phyloP scores from a whole-genome alignment of 2,329 filamentous ascomycete species.

The Coniochaeta sp. region DNA sequence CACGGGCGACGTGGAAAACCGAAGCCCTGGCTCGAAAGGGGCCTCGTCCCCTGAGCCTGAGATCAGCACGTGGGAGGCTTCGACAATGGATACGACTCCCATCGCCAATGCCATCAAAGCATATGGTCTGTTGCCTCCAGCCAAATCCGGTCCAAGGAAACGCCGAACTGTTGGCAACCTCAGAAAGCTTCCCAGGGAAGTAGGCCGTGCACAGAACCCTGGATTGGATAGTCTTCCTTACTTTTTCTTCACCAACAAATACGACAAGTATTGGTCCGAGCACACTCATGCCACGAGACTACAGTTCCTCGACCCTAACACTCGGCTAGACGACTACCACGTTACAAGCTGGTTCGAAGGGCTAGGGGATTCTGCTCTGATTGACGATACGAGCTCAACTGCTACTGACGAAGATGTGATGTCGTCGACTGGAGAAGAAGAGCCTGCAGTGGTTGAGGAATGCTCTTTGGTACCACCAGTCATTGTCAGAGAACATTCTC shows the following conservation, averaged over 20 bases:
- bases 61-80: background rate
- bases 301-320: slow-evolving; percentile 34
- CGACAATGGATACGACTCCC: background rate
- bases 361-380: background rate
- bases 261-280: slow-evolving; percentile 3
- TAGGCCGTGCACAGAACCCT: slow-evolving; percentile 15
- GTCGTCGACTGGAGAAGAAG: background rate
- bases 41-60: background rate
- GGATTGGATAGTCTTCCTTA: slow-evolving; percentile 17
- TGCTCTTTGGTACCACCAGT: background rate
- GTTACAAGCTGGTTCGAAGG: background rate
- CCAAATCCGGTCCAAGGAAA: slow-evolving; percentile 9
- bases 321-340: slow-evolving; percentile 18
- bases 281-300: slow-evolving; percentile 12
- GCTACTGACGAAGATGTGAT: background rate
- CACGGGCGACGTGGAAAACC: background rate
- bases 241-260: slow-evolving; percentile 13
- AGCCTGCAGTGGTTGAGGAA: background rate
- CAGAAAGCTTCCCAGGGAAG: slow-evolving; percentile 11
- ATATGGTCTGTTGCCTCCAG: slow-evolving; percentile 14
- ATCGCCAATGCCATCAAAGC: slow-evolving; percentile 15
- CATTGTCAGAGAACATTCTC: background rate
- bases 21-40: background rate
- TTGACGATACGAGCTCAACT: background rate
- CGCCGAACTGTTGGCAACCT: background rate